Conservation (phyloP, 1,139 yeast species). For the Martiniozyma asiatica region DNA sequence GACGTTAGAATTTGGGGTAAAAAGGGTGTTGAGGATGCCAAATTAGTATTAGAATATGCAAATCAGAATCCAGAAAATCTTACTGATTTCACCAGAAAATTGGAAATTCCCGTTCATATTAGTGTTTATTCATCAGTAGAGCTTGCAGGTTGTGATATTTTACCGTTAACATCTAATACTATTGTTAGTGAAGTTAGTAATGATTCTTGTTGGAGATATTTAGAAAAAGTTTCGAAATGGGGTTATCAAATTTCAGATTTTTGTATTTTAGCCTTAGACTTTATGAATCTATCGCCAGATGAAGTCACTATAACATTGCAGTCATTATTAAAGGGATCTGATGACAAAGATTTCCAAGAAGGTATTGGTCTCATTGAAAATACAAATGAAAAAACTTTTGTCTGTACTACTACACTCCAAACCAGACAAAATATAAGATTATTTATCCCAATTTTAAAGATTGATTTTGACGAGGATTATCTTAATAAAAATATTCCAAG, state of each 20-base stretch:
- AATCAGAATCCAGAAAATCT: slow-evolving; percentile 23
- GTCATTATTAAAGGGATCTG: slow-evolving; percentile 12
- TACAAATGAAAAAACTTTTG: slow-evolving; percentile 19
- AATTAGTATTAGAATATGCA: slow-evolving; percentile 59
- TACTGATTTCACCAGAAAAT: slow-evolving; percentile 34
- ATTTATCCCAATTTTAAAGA: slow-evolving; percentile 56
- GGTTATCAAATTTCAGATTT: slow-evolving; percentile 34
- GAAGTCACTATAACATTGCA: slow-evolving; percentile 22
- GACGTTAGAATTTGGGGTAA: slow-evolving; percentile 60
- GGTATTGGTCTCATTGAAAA: slow-evolving; percentile 11
- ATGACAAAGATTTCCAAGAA: slow-evolving; percentile 12
- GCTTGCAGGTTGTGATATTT: slow-evolving; percentile 59
- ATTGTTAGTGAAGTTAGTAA: slow-evolving; percentile 18
- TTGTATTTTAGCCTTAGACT: slow-evolving; percentile 53
- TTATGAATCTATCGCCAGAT: slow-evolving; percentile 60
- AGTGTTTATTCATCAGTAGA: slow-evolving; percentile 66
- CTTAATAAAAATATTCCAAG: slow-evolving; percentile 57
- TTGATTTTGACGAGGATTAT: slow-evolving; percentile 32
- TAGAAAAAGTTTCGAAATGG: slow-evolving; percentile 15
- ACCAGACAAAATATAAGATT: slow-evolving; percentile 36
- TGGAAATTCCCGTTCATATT: slow-evolving; percentile 53
- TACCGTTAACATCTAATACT: slow-evolving; percentile 32
- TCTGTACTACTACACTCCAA: slow-evolving; percentile 22
- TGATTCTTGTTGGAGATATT: slow-evolving; percentile 22
- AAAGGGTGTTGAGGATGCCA: slow-evolving; percentile 59